A percentile compares a stretch with the other conserved stretches of the same genome.
Evolutionary conservation across 2,329 filamentous ascomycete species (phyloP).

Genomic region (Cordyceps cateniannulata): DNA sequence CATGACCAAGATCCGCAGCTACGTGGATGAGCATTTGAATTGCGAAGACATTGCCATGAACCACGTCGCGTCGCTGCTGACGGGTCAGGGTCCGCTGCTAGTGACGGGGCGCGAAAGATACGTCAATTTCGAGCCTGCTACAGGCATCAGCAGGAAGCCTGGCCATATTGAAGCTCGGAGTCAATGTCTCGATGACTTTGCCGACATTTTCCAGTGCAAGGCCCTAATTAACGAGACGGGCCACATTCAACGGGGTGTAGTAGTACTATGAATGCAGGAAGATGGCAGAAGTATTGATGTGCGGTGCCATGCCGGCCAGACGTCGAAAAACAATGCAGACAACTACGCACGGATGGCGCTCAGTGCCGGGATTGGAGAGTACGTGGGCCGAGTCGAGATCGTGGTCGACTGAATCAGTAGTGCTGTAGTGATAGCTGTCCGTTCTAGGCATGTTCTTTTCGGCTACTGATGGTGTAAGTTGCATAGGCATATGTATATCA

Average conservation of each 20-base stretch:
- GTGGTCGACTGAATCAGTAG: no score
- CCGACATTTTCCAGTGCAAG: conserved; percentile 28
- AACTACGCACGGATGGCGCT: no score
- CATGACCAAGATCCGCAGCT: conserved; percentile 26
- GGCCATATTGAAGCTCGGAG: conserved; percentile 27
- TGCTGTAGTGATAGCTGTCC: no score
- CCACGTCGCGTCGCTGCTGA: conserved; percentile 28
- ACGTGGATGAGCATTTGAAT: conserved; percentile 32
- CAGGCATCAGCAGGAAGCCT: conserved; percentile 28
- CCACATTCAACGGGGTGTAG: neutral
- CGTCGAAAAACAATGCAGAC: no score
- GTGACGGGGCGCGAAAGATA: conserved; percentile 27
- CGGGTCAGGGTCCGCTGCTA: conserved; percentile 28
- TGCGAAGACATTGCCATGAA: conserved; percentile 36
- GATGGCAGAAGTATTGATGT: neutral
- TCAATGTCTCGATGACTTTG: conserved; percentile 30
- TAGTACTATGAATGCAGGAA: neutral
- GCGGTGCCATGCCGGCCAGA: no score
- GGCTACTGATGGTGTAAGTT: no score
- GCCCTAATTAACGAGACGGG: conserved; percentile 19
- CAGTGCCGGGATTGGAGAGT: no score
- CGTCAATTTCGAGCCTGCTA: conserved; percentile 25
- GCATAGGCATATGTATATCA: no score
- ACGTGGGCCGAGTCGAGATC: no score
- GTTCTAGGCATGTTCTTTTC: no score